phyloP scores from a whole-genome alignment of 2,329 filamentous ascomycete species.

The Ophiostoma sp. region DNA sequence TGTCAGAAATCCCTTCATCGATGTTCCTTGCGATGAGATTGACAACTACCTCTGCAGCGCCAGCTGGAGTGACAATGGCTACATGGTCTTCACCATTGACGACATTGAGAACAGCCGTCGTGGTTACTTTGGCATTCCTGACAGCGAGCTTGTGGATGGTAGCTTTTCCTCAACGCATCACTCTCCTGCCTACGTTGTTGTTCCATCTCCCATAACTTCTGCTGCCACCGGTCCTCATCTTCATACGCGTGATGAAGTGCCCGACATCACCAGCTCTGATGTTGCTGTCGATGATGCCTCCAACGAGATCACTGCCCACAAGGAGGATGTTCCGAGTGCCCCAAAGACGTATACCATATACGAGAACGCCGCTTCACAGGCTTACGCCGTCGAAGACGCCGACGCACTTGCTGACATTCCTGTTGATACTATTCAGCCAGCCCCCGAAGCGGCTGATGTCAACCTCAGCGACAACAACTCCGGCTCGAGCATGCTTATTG shows the following conservation, averaged over 20 bases:
- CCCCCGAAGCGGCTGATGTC: not conserved
- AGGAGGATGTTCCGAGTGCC: not conserved
- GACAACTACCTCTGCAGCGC: slow-evolving; percentile 30
- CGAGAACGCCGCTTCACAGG: not conserved
- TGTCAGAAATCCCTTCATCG: slow-evolving; percentile 21
- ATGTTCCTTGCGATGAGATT: slow-evolving; percentile 26
- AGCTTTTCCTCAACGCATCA: slow-evolving; percentile 7
- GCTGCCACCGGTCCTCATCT: slow-evolving; percentile 17
- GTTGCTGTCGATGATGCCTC: not conserved
- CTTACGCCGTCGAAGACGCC: not conserved
- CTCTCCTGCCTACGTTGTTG: slow-evolving; percentile 22
- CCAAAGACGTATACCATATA: not conserved
- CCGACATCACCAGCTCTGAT: not conserved
- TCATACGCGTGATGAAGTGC: not conserved
- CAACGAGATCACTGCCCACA: not conserved
- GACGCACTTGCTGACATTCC: not conserved
- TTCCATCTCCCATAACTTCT: not conserved
- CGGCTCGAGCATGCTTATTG: not conserved
- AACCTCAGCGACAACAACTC: not conserved
- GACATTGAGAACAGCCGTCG: slow-evolving; percentile 25
- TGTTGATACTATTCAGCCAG: not conserved
- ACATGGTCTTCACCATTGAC: slow-evolving; percentile 32
- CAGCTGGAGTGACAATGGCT: slow-evolving; percentile 30
- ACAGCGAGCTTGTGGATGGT: slow-evolving; percentile 26
- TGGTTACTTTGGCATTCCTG: slow-evolving; percentile 32